Percentiles rank a stretch among this genome's conserved stretches.
These are phyloP conservation scores for Hepatocystis sp. DNA, from an alignment of 169 alveolate genomes.

Conservation along the genomic window DNA sequence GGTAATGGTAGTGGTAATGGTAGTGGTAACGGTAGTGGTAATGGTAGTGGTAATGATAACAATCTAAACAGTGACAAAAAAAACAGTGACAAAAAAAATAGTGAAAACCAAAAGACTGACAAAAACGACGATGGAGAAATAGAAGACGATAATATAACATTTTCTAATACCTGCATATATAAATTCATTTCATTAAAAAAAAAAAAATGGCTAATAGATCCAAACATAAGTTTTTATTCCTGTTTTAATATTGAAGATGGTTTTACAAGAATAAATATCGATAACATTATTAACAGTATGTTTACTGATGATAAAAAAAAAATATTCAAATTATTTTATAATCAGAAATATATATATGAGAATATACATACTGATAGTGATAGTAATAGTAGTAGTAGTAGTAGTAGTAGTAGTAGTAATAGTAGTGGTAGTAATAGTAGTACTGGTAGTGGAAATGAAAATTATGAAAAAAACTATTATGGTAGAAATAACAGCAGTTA, in stretches of 20 bases:
- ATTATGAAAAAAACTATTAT: background rate
- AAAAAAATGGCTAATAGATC: slow-evolving; percentile 38
- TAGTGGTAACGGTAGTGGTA: background rate
- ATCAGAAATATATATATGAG: too few species aligned
- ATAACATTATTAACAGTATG: slow-evolving; percentile 40
- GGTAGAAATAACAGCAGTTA: too few species aligned
- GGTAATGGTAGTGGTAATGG: background rate
- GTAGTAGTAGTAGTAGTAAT: background rate
- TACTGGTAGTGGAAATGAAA: background rate
- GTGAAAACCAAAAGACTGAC: too few species aligned
- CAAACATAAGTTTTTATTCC: slow-evolving; percentile 1
- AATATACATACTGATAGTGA: too few species aligned
- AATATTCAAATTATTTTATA: too few species aligned
- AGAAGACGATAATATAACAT: too few species aligned
- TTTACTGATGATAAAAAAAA: slow-evolving; percentile 25
- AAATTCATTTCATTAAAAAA: slow-evolving; percentile 16
- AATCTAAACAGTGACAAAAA: too few species aligned
- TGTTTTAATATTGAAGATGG: slow-evolving; percentile 60
- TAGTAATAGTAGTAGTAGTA: background rate
- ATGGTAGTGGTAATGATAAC: slow-evolving; percentile 3
- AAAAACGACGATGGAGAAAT: too few species aligned
- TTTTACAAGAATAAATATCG: slow-evolving; percentile 32
- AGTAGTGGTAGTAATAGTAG: background rate
- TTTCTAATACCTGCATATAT: too few species aligned
- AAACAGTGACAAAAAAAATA: too few species aligned